phyloP scores from a whole-genome alignment of 2,329 filamentous ascomycete genomes.

The Pseudovirgaria hyperparasitica region DNA sequence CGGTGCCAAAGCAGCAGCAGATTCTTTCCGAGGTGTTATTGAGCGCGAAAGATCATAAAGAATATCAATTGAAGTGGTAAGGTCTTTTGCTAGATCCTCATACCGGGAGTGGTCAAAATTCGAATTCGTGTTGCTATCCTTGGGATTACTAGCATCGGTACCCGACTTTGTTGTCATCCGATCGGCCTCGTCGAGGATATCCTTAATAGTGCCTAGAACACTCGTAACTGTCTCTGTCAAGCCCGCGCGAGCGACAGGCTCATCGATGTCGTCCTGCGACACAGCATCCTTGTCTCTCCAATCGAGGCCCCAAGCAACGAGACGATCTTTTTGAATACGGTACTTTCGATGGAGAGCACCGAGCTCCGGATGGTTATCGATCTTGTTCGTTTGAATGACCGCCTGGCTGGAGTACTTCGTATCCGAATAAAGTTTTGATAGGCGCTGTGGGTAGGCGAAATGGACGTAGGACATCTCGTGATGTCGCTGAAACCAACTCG shows the following conservation, averaged over 20 bases:
- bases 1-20: slow-evolving; percentile 6
- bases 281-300: slow-evolving; percentile 56
- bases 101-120: slow-evolving; percentile 62
- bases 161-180: slow-evolving; percentile 38
- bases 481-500: too few species aligned
- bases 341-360: slow-evolving; percentile 62
- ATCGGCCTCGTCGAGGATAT: slow-evolving; percentile 65
- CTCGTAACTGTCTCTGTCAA: slow-evolving; percentile 65
- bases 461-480: too few species aligned
- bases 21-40: slow-evolving; percentile 31
- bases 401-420: slow-evolving; percentile 69
- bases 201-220: slow-evolving; percentile 69
- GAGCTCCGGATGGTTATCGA: slow-evolving; percentile 52
- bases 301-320: slow-evolving; percentile 68
- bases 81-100: slow-evolving; percentile 59
- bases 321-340: slow-evolving; percentile 65
- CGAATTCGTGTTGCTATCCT: slow-evolving; percentile 24
- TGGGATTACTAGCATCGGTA: too few species aligned
- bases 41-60: slow-evolving; percentile 65
- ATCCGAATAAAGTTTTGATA: slow-evolving; percentile 57
- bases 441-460: slow-evolving; percentile 30
- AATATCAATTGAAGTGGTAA: slow-evolving; percentile 68
- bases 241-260: slow-evolving; percentile 53
- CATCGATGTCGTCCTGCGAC: slow-evolving; percentile 57
- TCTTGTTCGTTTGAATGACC: slow-evolving; percentile 46